Conservation (phyloP, 2,329 filamentous ascomycete genomes). For the Xylaria multiplex region DNA sequence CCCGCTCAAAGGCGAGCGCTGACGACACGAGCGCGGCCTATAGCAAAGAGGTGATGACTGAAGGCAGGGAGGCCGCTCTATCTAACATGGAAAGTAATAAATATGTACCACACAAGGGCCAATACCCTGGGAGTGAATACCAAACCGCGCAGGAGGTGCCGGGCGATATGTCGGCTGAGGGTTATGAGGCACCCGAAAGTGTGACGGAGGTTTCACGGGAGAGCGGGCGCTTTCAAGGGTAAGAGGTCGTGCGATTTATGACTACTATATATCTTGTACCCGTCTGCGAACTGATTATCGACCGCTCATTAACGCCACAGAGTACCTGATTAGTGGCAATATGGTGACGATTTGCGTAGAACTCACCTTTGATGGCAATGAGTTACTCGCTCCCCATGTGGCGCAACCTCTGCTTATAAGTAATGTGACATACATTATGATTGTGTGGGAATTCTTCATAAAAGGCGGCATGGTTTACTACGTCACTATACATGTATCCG, state of each 20-base stretch:
- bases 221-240: constrained; percentile 39
- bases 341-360: not conserved
- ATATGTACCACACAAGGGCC: constrained; percentile 50
- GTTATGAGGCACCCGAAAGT: constrained; percentile 54
- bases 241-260: constrained; percentile 1
- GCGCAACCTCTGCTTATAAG: no score
- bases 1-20: constrained; percentile 25
- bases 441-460: no score
- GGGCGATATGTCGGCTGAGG: constrained; percentile 56
- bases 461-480: no score
- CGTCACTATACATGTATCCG: no score
- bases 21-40: constrained; percentile 51
- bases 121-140: constrained; percentile 56
- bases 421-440: no score
- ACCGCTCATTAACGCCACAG: not conserved
- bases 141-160: constrained; percentile 55
- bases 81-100: constrained; percentile 53
- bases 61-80: constrained; percentile 53
- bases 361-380: not conserved
- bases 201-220: constrained; percentile 51
- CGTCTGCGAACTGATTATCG: not conserved
- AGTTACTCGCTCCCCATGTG: no score
- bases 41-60: constrained; percentile 45
- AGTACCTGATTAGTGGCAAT: not conserved
- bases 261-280: constrained; percentile 1